Percentiles rank a stretch among this genome's conserved stretches.
Conservation (phyloP, 257 asterid genomes). For the Henckelia pumila region DNA sequence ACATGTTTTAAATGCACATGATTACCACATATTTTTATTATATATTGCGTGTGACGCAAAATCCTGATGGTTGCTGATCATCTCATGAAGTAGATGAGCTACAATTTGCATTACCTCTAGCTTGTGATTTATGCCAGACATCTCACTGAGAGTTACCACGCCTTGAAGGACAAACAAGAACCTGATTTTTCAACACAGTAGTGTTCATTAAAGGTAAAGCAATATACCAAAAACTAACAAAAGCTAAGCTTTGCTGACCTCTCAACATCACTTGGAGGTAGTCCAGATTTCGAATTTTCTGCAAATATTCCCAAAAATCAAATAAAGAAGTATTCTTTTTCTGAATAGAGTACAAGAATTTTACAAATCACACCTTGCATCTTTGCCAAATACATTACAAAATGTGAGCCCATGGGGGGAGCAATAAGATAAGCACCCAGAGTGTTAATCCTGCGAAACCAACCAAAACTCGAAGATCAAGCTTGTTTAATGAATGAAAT, state of each 20-base stretch:
- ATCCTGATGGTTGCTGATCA: not conserved
- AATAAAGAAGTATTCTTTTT: slow-evolving; percentile 3
- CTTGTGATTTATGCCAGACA: slow-evolving; percentile 40
- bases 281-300: slow-evolving; percentile 77
- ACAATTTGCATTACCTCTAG: slow-evolving; percentile 43
- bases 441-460: slow-evolving; percentile 59
- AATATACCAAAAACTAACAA: slow-evolving; percentile 1
- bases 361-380: slow-evolving; percentile 67
- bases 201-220: slow-evolving; percentile 1
- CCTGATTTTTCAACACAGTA: slow-evolving; percentile 40
- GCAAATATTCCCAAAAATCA: slow-evolving; percentile 15
- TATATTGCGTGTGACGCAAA: not conserved
- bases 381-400: slow-evolving; percentile 91
- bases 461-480: slow-evolving; percentile 9
- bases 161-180: slow-evolving; percentile 78
- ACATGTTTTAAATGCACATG: not conserved
- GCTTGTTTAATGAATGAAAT: slow-evolving; percentile 14
- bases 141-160: slow-evolving; percentile 48
- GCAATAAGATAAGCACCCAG: slow-evolving; percentile 77
- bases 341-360: slow-evolving; percentile 5
- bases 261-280: slow-evolving; percentile 75
- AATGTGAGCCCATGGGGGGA: slow-evolving; percentile 87
- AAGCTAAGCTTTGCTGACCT: slow-evolving; percentile 41
- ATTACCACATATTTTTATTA: not conserved
- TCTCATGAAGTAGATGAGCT: not conserved